Evolutionary conservation across 2,329 filamentous ascomycete species (phyloP).

Genomic region (Trichoderma sp.): DNA sequence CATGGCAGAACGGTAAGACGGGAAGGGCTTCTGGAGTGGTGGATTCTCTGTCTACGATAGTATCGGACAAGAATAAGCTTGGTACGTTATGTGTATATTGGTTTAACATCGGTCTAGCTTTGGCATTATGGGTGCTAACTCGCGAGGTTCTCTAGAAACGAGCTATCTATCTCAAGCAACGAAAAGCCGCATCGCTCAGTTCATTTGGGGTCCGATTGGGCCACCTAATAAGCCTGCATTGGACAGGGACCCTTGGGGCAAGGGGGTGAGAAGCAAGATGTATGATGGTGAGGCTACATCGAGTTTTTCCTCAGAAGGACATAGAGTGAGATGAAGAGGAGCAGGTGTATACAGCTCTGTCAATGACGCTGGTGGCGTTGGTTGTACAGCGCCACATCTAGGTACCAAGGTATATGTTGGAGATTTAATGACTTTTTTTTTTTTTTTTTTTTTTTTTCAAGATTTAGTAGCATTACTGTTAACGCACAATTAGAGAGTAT

Average conservation of each 20-base stretch:
- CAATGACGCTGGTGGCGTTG: not conserved
- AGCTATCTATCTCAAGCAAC: not conserved
- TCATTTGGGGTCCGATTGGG: conserved; percentile 31
- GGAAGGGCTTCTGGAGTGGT: not conserved
- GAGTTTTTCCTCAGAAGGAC: not conserved
- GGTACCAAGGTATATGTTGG: not conserved
- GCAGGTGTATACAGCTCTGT: not conserved
- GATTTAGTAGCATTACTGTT: not conserved
- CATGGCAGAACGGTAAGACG: not conserved
- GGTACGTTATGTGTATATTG: not conserved
- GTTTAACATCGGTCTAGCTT: not conserved
- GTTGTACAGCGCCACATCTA: not conserved
- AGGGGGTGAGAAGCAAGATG: not conserved
- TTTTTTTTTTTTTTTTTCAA: too few relatives aligned
- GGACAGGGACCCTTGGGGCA: not conserved
- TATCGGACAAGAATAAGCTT: not conserved
- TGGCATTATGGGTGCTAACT: not conserved
- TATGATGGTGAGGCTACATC: not conserved
- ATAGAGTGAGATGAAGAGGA: not conserved
- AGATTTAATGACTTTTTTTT: not conserved
- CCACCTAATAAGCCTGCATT: conserved; percentile 33
- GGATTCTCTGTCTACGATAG: not conserved
- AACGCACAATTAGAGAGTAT: not conserved
- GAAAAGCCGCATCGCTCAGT: conserved; percentile 19
- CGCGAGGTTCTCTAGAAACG: not conserved